Evolutionary conservation across 768 basidiomycete species (phyloP).

Genomic region (Podaxis carcinomalis): DNA sequence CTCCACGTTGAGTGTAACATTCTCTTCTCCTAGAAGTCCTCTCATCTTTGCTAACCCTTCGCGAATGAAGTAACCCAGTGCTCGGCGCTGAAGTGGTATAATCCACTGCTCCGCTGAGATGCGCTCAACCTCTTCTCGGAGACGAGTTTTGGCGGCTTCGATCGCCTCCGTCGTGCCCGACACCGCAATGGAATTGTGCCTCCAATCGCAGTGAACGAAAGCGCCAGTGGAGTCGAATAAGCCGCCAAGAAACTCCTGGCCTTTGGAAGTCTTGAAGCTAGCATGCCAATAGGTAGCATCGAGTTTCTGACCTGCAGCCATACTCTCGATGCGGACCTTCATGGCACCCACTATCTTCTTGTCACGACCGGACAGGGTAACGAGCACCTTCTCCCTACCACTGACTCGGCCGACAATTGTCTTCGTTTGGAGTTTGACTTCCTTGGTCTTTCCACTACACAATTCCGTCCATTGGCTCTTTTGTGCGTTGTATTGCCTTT

Average conservation of each 20-base stretch:
- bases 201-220: conserved; percentile 43
- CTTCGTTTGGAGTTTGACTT: conserved; percentile 19
- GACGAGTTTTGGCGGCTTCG: conserved; percentile 37
- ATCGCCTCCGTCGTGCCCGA: conserved; percentile 39
- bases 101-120: conserved; percentile 40
- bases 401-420: conserved; percentile 22
- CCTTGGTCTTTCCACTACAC: conserved; percentile 27
- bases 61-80: conserved; percentile 46
- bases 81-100: conserved; percentile 30
- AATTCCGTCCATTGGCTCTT: conserved; percentile 45
- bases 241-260: conserved; percentile 29
- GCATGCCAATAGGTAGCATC: conserved; percentile 45
- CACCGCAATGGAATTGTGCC: conserved; percentile 36
- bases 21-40: conserved; percentile 51
- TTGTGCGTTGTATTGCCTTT: conserved; percentile 48
- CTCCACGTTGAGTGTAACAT: conserved; percentile 39
- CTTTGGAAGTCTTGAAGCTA: conserved; percentile 26
- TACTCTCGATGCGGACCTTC: conserved; percentile 55
- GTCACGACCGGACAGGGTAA: conserved; percentile 45
- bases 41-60: conserved; percentile 46
- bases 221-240: conserved; percentile 32
- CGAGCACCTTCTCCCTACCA: conserved; percentile 22
- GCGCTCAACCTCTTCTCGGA: conserved; percentile 44
- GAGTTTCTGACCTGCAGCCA: conserved; percentile 47
- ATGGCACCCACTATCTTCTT: conserved; percentile 50